Evolutionary conservation across 2,329 filamentous ascomycete genomes (phyloP).

Genomic region (Colletotrichum sp.): DNA sequence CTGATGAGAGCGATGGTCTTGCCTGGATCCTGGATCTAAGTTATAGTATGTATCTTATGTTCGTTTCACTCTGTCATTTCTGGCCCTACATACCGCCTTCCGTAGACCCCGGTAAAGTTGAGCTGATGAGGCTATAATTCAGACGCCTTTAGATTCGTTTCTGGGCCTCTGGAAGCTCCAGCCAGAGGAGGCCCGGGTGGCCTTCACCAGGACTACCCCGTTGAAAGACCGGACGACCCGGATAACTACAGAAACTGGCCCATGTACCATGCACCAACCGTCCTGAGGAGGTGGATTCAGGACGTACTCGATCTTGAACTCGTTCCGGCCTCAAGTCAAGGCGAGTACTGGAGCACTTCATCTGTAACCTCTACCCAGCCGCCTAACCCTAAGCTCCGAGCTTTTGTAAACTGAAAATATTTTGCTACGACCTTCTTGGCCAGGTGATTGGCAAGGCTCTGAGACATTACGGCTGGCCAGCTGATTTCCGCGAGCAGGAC

Average conservation of each 20-base stretch:
- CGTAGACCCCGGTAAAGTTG: neutral
- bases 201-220: neutral
- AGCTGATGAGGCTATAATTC: neutral
- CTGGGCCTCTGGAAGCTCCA: neutral
- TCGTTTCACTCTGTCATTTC: neutral
- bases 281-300: neutral
- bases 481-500: neutral
- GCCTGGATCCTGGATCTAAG: neutral
- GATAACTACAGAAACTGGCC: conserved; percentile 10
- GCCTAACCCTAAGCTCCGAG: neutral
- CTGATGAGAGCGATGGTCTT: neutral
- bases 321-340: neutral
- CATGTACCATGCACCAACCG: neutral
- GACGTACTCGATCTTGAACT: neutral
- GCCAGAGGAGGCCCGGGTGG: neutral
- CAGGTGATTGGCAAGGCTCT: neutral
- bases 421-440: neutral
- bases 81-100: neutral
- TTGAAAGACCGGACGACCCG: neutral
- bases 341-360: neutral
- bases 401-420: neutral
- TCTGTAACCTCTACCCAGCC: neutral
- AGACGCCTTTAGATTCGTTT: neutral
- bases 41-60: neutral
- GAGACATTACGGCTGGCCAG: conserved; percentile 1